Base-by-base conservation (phyloP, 805 yeast species). In the Candida silvatica region DNA sequence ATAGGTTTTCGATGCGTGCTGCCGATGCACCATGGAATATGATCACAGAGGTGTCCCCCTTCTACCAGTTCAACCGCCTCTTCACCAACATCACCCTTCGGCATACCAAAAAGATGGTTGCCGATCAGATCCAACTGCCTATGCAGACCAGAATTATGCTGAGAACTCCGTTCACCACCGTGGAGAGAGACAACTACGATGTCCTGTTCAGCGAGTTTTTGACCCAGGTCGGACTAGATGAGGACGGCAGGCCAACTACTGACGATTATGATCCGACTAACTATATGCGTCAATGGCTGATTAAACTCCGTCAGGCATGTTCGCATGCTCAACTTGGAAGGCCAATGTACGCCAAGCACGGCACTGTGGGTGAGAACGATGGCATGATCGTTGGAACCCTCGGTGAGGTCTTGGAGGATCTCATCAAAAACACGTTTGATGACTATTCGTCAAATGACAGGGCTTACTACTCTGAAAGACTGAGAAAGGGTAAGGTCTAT, bases 71-170 rank as follows among this genome's bases (percentile, higher is more conserved):
- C 40, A 53, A 61, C 20, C 45, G 66, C 32, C 48, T 86, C 5
- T 80, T 88, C 63, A 57, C 61, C 6, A 34, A 51, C 0, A 49
- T 80, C 5, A 71, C 85, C 14, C 53, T 88, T 7, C 62, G 98
- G 24, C 97, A 92, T 51, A 81, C 95, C 1, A 87, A 86, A 47
- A 69, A 76, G 11, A 77, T 81, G 79, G 95, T 92, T 1, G 71
- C 74, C 24, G 67, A 73, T 31, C 94, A 90, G 47, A 76, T 92
- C 12, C 52, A 65, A 27, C 62, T 92, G 7, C 98, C 98, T 0
- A 74, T 75, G 0, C 98, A 92, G 52, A 66, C 67, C 3, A 66
- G 95, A 34, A 65, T 77, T 7, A 61, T 87, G 31, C 56, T 92
- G 32, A 67, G 83, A 2, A 65, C 84, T 15, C 85, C 87, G 3